phyloP scores from a whole-genome alignment of 2,329 filamentous ascomycete genomes.

The Paraconiothyrium sp. region DNA sequence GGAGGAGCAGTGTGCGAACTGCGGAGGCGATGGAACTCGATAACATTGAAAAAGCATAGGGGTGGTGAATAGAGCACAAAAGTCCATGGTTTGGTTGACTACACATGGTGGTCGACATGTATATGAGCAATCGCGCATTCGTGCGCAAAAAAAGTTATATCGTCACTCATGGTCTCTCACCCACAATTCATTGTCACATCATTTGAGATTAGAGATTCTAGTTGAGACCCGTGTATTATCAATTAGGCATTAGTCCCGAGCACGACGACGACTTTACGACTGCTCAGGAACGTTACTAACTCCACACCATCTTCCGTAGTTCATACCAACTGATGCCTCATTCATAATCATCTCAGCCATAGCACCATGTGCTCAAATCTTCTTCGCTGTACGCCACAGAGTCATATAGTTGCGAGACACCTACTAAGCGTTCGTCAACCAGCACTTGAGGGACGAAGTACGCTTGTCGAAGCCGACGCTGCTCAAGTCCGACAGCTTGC shows the following conservation, averaged over 20 bases:
- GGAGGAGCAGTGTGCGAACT: slow-evolving; percentile 31
- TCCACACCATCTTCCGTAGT: background rate
- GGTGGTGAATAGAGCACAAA: background rate
- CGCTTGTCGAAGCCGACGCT: background rate
- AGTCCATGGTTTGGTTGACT: no score
- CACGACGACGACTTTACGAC: background rate
- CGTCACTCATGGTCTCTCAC: no score
- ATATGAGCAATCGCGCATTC: no score
- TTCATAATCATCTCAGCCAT: no score
- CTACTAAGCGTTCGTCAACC: background rate
- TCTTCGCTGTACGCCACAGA: no score
- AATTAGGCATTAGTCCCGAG: background rate
- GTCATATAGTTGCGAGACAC: background rate
- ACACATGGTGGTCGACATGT: no score
- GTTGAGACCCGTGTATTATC: background rate
- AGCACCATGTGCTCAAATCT: no score
- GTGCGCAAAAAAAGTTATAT: no score
- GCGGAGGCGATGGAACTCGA: slow-evolving; percentile 32
- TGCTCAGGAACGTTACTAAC: background rate
- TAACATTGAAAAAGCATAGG: slow-evolving; percentile 21
- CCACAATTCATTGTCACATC: no score
- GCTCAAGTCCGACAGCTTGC: background rate
- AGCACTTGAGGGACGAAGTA: background rate
- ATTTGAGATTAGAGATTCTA: no score
- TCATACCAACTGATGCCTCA: background rate